These are phyloP conservation scores for Colletotrichum costaricense DNA, from an alignment of 2,329 filamentous ascomycete species.

Conservation along the genomic window DNA sequence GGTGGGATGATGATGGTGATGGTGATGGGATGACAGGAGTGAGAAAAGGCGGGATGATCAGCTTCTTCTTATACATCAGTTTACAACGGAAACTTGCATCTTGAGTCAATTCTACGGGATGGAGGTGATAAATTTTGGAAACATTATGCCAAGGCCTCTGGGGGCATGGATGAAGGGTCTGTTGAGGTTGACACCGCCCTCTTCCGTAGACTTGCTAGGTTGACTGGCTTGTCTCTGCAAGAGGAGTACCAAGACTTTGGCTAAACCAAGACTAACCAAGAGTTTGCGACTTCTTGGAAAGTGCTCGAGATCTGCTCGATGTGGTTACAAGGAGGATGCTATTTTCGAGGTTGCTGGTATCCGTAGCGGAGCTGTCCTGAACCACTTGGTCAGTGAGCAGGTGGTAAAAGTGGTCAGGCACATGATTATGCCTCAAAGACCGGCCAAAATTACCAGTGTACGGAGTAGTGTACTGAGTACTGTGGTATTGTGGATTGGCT, in stretches of 20 bases:
- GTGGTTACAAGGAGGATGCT: constrained; percentile 19
- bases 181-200: background rate
- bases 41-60: constrained; percentile 1
- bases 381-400: background rate
- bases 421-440: no score
- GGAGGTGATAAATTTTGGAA: constrained; percentile 3
- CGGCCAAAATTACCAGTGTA: background rate
- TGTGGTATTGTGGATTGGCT: background rate
- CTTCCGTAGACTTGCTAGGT: background rate
- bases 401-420: background rate
- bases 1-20: constrained; percentile 1
- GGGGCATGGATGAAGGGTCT: background rate
- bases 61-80: constrained; percentile 19
- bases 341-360: background rate
- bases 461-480: background rate
- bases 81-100: background rate
- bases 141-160: background rate
- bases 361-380: background rate
- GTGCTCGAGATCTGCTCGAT: background rate
- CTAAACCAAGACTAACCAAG: no score
- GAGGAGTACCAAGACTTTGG: no score
- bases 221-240: background rate
- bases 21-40: constrained; percentile 12
- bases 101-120: background rate
- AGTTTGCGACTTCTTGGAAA: background rate